Conservation (phyloP, 2,329 filamentous ascomycete species). For the Sclerotinia nivalis region DNA sequence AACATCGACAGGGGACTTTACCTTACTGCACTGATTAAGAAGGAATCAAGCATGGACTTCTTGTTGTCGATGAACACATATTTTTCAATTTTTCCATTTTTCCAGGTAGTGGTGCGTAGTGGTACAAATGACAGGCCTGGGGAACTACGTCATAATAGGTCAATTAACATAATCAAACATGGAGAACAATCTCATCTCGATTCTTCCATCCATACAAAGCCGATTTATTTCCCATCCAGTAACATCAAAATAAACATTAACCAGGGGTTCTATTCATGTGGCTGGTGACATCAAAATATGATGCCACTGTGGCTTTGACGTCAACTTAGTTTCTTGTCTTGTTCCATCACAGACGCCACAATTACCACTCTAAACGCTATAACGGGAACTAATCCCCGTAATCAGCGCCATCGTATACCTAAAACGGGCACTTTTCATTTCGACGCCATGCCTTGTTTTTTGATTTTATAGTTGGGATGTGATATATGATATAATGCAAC, state of each 20-base stretch:
- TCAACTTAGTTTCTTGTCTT: neutral
- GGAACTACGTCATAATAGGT: slow-evolving; percentile 5
- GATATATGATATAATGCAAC: neutral
- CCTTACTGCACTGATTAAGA: neutral
- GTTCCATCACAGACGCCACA: neutral
- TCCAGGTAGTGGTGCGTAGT: neutral
- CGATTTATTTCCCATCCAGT: neutral
- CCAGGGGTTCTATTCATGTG: neutral
- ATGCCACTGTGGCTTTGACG: slow-evolving; percentile 13
- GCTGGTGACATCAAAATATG: neutral
- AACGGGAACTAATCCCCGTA: slow-evolving; percentile 6
- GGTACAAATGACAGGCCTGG: neutral
- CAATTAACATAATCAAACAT: neutral
- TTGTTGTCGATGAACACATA: neutral
- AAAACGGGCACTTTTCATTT: slow-evolving; percentile 5
- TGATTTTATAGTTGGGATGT: neutral
- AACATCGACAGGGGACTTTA: neutral
- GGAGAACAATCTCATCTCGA: neutral
- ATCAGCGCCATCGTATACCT: neutral
- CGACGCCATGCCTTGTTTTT: slow-evolving; percentile 14
- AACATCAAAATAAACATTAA: neutral
- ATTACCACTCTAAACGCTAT: neutral
- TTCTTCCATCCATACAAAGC: neutral
- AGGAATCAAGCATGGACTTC: slow-evolving; percentile 2
- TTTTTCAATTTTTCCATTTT: neutral